Evolutionary conservation across 352 stramenopile species (phyloP), one percentile per base, ranked within the genome.

Genomic region (Globisporangium lucens): DNA sequence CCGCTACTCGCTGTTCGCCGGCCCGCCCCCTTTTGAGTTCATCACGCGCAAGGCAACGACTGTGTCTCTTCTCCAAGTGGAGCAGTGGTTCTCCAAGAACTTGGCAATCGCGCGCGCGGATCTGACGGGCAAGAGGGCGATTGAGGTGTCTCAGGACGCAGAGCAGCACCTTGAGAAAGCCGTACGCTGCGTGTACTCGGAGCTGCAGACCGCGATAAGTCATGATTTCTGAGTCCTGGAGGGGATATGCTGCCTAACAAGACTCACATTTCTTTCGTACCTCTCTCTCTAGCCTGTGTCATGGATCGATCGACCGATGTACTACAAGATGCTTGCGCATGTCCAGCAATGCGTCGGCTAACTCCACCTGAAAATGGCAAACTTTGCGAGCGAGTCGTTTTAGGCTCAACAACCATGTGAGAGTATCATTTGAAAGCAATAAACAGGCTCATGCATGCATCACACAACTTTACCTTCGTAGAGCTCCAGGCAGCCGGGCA

Each of bases 1-100:
- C 58, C 69, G 77, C 62, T 85, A 85, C 69, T 82, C 75, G 55
- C 24, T 85, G 3, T 73, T 79, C 30, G 70, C 73, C 17, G 73
- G 73, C 0, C 70, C 69, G 13, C 67, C 75, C 29, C 73, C 73
- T 10, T 85, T 83, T 36, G 77, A 85, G 29, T 63, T 76, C 56
- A 71, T 85, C 47, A 49, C 74, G 17, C 72, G 72, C 58, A 57
- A 70, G 12, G 55, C 67, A 20, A 22, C 63, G 12, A 69, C 72
- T 3, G 69, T 75, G 5, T 46, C 64, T 1, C 59, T 70, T 2
- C 46, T 59, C n/a, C 38, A 74, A 9, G 53, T 82, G 7, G 36
- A 73, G 36, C 55, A 57, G 30, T 83, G 78, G 78, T 75, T 82
- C 57, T 33, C 53, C 9, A 27, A 55, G 12, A 67, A 72, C 12